Evolutionary conservation across 73 alveolate species (phyloP).

Genomic region (Paramecium caudatum): DNA sequence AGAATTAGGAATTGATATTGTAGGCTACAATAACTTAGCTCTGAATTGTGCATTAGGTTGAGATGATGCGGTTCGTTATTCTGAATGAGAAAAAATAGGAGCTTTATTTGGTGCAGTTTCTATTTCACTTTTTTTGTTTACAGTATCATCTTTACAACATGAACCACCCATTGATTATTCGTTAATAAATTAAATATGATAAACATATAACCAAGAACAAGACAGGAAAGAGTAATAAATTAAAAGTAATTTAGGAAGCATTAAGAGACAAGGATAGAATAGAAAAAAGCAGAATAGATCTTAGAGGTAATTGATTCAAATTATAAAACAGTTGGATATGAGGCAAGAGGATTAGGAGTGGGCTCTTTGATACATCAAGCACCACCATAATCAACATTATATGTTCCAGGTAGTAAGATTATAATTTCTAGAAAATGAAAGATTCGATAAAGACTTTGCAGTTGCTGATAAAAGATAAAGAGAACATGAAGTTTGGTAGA

Average conservation of each 20-base stretch:
- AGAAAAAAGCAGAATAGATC: conserved; percentile 36
- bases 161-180: conserved; percentile 46
- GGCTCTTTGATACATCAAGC: conserved; percentile 59
- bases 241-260: conserved; percentile 18
- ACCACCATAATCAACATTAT: conserved; percentile 62
- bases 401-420: conserved; percentile 51
- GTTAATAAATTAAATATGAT: conserved; percentile 32
- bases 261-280: conserved; percentile 68
- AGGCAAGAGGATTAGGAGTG: conserved; percentile 55
- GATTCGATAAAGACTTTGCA: conserved; percentile 77
- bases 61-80: neutral
- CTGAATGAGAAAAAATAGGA: neutral
- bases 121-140: neutral
- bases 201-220: conserved; percentile 62
- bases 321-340: conserved; percentile 63
- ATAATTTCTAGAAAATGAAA: conserved; percentile 63
- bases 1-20: neutral
- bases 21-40: neutral
- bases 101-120: neutral
- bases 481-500: conserved; percentile 65
- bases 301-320: conserved; percentile 25
- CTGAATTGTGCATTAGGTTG: neutral
- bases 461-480: conserved; percentile 66
- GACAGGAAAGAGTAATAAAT: conserved; percentile 60
- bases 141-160: conserved; percentile 16